phyloP scores from a whole-genome alignment of 495 filamentous ascomycete genomes.

The Immersiella caudata region DNA sequence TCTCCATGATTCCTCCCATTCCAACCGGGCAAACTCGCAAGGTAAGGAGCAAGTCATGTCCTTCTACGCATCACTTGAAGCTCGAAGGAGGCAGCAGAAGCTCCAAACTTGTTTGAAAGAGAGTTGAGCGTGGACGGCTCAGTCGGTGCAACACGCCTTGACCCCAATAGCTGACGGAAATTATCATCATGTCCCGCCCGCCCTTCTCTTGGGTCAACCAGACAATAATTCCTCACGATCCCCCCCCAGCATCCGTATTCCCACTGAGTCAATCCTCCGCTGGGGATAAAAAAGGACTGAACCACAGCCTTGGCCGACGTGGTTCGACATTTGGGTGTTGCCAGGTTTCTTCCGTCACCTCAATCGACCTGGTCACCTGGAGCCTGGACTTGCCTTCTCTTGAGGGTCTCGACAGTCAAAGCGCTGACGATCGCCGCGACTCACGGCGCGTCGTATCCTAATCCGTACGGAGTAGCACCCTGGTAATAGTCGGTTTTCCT shows the following conservation, averaged over 20 bases:
- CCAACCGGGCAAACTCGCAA: neutral
- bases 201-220: conserved; percentile 15
- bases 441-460: conserved; percentile 2
- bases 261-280: conserved; percentile 11
- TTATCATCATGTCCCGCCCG: conserved; percentile 21
- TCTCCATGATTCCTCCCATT: neutral
- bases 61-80: neutral
- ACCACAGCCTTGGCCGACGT: conserved; percentile 5
- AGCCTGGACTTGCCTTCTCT: conserved; percentile 2
- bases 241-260: conserved; percentile 22
- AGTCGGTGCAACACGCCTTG: conserved; percentile 5
- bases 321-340: neutral
- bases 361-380: conserved; percentile 6
- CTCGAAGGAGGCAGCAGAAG: neutral
- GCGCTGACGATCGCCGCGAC: conserved; percentile 9
- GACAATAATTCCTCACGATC: neutral
- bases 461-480: neutral
- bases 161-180: conserved; percentile 13
- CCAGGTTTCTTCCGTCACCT: neutral
- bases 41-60: neutral
- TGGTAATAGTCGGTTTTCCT: neutral
- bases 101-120: neutral
- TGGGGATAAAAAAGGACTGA: neutral
- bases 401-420: conserved; percentile 2
- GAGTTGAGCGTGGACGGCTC: neutral